Evolutionary conservation across 192 early-diverging fungal genomes (phyloP), one percentile per base, ranked within the genome.

Genomic region (Coemansia javaensis): DNA sequence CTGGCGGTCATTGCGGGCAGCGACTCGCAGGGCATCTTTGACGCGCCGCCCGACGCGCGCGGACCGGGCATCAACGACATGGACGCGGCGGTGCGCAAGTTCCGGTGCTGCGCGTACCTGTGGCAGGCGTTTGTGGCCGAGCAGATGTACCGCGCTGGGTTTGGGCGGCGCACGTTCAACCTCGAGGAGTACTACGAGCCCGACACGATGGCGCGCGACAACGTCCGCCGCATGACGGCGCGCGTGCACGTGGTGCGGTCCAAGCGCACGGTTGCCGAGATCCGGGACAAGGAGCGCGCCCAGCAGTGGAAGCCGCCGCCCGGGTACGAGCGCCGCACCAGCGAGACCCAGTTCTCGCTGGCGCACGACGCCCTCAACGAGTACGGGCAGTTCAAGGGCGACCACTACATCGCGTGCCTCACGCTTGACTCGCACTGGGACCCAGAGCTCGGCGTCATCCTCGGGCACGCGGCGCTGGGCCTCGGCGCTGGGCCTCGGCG

Each of bases 71-170:
- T 65, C 7, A 77, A 80, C 53, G 62, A 64, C 10, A 35, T 85
- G 5, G 67, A 75, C 7, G 57, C 66, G 13, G 83, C 80, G 0
- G 54, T 74, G 20, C 59, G 67, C 44, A 83, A 83, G 46, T 54
- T 84, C 24, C 55, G 85, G 6, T 83, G 77, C 56, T 70, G 73
- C 11, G 82, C 71, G 5, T 85, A 87, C 49, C 56, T 87, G 39
- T 87, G 85, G 85, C 84, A 86, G 55, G 85, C 85, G 10, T 86
- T 82, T 50, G 78, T 76, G 21, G 66, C 84, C 8, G 85, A 87
- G 53, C 82, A 85, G 57, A 68, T 87, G 65, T 62, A 82, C 48
- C 77, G 85, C 14, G 64, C 79, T 27, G 84, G 82, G 15, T 82
- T 85, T 67, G 85, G 81, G 2, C 77, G 81, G 27, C 75, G 85